Evolutionary conservation across 805 yeast genomes (phyloP).

Genomic region (Kuraishia hungarica): DNA sequence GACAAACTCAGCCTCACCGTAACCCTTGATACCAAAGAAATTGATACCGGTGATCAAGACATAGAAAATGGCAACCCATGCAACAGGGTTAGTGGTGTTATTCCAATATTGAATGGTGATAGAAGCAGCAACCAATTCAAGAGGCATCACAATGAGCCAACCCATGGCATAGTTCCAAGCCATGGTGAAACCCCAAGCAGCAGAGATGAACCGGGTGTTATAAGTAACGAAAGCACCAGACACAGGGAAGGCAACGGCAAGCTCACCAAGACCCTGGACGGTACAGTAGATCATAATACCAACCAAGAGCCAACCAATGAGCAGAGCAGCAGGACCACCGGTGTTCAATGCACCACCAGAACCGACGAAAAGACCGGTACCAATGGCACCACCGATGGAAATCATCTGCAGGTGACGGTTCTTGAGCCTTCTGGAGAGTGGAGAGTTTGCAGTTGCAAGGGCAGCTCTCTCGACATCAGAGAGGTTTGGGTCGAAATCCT

Average conservation of each 20-base stretch:
- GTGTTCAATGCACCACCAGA: conserved; percentile 50
- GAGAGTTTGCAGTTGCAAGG: conserved; percentile 37
- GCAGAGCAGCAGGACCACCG: conserved; percentile 74
- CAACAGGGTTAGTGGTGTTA: conserved; percentile 35
- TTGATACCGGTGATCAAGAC: conserved; percentile 41
- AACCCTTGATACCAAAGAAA: conserved; percentile 55
- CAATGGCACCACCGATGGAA: conserved; percentile 78
- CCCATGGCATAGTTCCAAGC: conserved; percentile 51
- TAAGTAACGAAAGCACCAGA: conserved; percentile 54
- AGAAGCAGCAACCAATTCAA: conserved; percentile 48
- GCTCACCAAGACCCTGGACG: conserved; percentile 58
- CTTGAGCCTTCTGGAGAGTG: conserved; percentile 43
- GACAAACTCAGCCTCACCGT: conserved; percentile 61
- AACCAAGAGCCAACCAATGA: conserved; percentile 49
- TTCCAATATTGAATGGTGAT: conserved; percentile 44
- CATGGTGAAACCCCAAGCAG: conserved; percentile 54
- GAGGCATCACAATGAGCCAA: conserved; percentile 46
- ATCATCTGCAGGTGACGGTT: conserved; percentile 55
- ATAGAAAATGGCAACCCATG: conserved; percentile 49
- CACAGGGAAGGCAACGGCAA: conserved; percentile 55
- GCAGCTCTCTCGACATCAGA: conserved; percentile 38
- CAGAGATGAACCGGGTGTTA: conserved; percentile 49
- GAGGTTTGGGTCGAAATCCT: conserved; percentile 34
- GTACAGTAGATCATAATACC: conserved; percentile 56
- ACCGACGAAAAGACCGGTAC: conserved; percentile 77